A percentile compares a stretch with the other conserved stretches of the same genome.
These are phyloP conservation scores for Amaranthus tricolor DNA, from an alignment of 179 eudicot species.

Conservation along the genomic window DNA sequence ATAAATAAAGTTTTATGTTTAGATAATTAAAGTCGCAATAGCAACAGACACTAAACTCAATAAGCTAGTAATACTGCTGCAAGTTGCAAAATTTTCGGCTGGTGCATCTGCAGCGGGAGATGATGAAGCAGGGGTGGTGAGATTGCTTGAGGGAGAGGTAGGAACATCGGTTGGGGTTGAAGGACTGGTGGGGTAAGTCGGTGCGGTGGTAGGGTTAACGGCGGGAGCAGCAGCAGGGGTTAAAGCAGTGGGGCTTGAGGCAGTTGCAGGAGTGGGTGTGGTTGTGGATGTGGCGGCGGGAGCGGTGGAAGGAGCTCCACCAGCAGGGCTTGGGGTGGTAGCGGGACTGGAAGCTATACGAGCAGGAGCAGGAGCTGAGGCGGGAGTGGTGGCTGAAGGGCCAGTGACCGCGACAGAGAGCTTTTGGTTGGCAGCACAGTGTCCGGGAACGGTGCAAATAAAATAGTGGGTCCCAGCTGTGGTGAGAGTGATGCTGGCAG, in stretches of 20 bases:
- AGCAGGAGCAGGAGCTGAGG: conserved; percentile 11
- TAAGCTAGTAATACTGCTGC: conserved; percentile 9
- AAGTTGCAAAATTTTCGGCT: conserved; percentile 12
- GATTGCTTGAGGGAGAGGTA: too few species aligned
- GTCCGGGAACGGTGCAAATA: conserved; percentile 47
- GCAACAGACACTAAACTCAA: conserved; percentile 19
- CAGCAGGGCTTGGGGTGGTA: not conserved
- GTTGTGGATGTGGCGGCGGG: too few species aligned
- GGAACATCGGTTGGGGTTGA: too few species aligned
- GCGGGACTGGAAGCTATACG: not conserved
- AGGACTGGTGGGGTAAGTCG: not conserved
- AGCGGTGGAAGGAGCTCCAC: not conserved
- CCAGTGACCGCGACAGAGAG: conserved; percentile 39
- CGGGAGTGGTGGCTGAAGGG: conserved; percentile 8
- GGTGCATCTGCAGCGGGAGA: too few species aligned
- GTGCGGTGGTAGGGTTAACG: too few species aligned
- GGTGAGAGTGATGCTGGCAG: conserved; percentile 43
- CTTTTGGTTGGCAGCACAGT: conserved; percentile 46
- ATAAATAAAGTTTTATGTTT: not conserved
- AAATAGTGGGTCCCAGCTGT: conserved; percentile 44
- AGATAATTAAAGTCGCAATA: conserved; percentile 16
- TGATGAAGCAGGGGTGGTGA: too few species aligned
- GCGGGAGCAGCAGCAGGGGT: too few species aligned
- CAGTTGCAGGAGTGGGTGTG: too few species aligned
- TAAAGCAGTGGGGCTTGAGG: too few species aligned